Base-by-base conservation (phyloP, 805 yeast genomes). In the Candida qinlingensis region DNA sequence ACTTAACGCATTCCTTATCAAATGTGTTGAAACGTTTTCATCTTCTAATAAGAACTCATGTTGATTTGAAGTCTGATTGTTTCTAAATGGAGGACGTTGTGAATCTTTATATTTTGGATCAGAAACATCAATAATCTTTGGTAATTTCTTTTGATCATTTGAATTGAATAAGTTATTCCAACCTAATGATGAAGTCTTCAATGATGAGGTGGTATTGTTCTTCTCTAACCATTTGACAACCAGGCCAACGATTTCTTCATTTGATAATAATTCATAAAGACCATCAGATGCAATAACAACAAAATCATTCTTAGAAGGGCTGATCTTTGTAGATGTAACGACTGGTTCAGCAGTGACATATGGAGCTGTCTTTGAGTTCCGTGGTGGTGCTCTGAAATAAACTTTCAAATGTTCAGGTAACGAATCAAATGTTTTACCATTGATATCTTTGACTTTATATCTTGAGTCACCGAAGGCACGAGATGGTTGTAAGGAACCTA, bases 401-500 rank as follows among this genome's bases (percentile, higher is more conserved):
- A 90, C 83, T 58, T 82, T 83, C 52, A 83, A 76, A 57, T 87
- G 83, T 42, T 84, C 84, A 60, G 95, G 97, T 48, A 88, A 76
- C 26, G 83, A 80, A 9, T 64, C 66, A 11, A 70, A 57, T 0
- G 69, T 52, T 46, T 68, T 52, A 58, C 83, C 63, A 46, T 65
- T 67, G n/a, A 71, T 51, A 36, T 74, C 72, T 33, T 90, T 80
- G 74, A 96, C 77, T 63, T 94, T 94, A 64, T 89, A 94, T 52
- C 97, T 78, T 50, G 96, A 96, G 66, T 94, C 99, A 42, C 99
- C 99, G 72, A 94, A 94, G 1, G 98, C 96, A 60, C 99, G 76
- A 0, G 96, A 81, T 11, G 99, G 99, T 67, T 94, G 98, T 53
- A 94, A 75, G 9, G 94, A 81, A 0, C 99, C 99, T 56, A 94